Evolutionary conservation across 495 filamentous ascomycete genomes (phyloP), one percentile per base, ranked within the genome.

Genomic region (Annulohypoxylon maeteangense): DNA sequence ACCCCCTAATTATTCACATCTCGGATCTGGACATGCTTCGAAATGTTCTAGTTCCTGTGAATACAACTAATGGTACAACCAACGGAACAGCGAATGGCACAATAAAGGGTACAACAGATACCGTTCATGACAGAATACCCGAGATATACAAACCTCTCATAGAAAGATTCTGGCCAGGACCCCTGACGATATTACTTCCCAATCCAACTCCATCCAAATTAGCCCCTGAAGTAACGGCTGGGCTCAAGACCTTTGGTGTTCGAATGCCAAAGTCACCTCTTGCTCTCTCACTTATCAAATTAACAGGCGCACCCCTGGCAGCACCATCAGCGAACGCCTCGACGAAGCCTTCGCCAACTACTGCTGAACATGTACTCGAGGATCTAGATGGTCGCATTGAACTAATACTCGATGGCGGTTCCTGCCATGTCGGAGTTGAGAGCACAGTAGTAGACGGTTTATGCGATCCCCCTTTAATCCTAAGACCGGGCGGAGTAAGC

Each of bases 381-480:
- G 95, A 99, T 78, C 82, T 99, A 10, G 75, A 90, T 38, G 92
- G 92, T 3, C 87, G 90, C n/a, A 97, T 99, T 61, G 89, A 91
- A 44, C 79, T 95, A 5, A 94, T 99, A 66, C 81, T 99, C 1
- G 96, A 99, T 65, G 95, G 96, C 1, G 95, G 95, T 0, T 76
- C 87, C 1, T 97, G 94, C 72, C 82, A 82, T 0, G 93, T 99
- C 4, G 95, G 95, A 4, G 93, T 99, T 0, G 95, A 99, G 80
- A 97, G 93, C 71, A 99, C 96, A 5, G 96, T 99, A 7, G 93
- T 99, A 0, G 95, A 98, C 74, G 95, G 95, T 1, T 82, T 98
- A 20, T 91, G 87, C 22, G 68, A 83, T 40, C 95, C 95, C 14
- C 95, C 96, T 0, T 85, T 88, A 7, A 88, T 99, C 34, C 83